These are phyloP conservation scores for Leishmania lainsoni DNA, from an alignment of 208 protist genomes.

Conservation along the genomic window DNA sequence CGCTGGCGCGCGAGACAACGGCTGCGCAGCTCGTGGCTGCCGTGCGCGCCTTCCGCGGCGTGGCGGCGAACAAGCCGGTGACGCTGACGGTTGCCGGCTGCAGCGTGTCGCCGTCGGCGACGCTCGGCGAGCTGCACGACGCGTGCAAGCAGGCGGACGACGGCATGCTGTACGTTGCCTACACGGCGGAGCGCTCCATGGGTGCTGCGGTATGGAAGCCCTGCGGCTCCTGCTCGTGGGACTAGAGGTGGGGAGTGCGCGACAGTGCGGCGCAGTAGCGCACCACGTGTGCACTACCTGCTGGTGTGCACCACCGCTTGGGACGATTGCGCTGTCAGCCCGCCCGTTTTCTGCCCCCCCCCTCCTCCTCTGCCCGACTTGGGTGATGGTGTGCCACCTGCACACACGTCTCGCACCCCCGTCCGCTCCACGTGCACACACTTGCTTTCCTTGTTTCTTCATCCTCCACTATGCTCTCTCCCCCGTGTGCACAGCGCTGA, in stretches of 20 bases:
- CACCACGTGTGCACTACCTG: too few relatives aligned
- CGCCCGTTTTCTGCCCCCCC: background rate
- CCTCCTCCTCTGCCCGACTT: background rate
- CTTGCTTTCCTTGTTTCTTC: background rate
- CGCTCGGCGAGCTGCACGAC: slow-evolving; percentile 38
- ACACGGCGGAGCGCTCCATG: slow-evolving; percentile 22
- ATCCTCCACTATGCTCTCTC: background rate
- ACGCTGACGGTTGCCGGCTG: slow-evolving; percentile 29
- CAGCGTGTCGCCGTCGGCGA: slow-evolving; percentile 25
- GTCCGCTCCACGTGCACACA: background rate
- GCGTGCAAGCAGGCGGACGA: slow-evolving; percentile 35
- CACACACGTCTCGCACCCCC: too few relatives aligned
- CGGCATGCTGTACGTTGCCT: slow-evolving; percentile 44
- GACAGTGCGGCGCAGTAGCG: too few relatives aligned
- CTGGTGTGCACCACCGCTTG: too few relatives aligned
- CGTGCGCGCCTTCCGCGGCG: slow-evolving; percentile 26
- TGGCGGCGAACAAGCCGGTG: slow-evolving; percentile 26
- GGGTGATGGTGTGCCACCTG: background rate
- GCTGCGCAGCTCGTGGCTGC: slow-evolving; percentile 26
- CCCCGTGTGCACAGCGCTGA: background rate
- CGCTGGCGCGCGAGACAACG: slow-evolving; percentile 31
- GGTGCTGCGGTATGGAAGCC: background rate
- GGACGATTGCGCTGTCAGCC: too few relatives aligned
- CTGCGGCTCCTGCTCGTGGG: background rate
- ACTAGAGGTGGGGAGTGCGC: background rate